Conservation (phyloP, 129 eudicot genomes). For the Logfia minima region DNA sequence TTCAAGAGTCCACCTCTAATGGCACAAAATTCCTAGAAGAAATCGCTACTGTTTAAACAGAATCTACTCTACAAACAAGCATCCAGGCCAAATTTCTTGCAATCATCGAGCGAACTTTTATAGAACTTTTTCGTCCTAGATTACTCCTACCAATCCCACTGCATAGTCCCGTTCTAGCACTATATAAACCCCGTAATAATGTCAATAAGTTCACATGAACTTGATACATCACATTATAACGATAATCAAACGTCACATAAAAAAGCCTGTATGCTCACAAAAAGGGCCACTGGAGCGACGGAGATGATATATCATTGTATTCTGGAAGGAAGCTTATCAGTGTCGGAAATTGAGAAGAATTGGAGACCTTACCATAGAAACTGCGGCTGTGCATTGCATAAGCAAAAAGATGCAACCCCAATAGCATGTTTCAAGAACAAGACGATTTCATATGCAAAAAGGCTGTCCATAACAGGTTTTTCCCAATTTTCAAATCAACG, state of each 20-base stretch:
- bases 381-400: constrained; percentile 48
- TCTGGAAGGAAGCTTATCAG: constrained; percentile 33
- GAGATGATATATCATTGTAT: constrained; percentile 13
- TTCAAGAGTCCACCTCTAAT: neutral
- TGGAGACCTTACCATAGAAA: constrained; percentile 45
- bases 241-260: neutral
- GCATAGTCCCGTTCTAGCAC: neutral
- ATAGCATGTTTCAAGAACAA: constrained; percentile 15
- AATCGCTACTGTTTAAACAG: neutral
- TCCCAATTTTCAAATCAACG: neutral
- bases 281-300: neutral
- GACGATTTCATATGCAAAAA: constrained; percentile 19
- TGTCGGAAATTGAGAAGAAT: constrained; percentile 30
- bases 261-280: neutral
- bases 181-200: constrained; percentile 6
- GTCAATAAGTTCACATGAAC: neutral
- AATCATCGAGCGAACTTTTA: neutral
- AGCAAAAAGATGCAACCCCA: constrained; percentile 14
- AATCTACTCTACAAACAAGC: neutral
- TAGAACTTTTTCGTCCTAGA: constrained; percentile 8
- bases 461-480: neutral
- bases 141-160: neutral
- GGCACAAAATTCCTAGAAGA: constrained; percentile 14
- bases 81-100: constrained; percentile 3
- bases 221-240: neutral